These are phyloP conservation scores for Globisporangium takayamanum DNA, from an alignment of 352 stramenopile genomes.

Conservation along the genomic window DNA sequence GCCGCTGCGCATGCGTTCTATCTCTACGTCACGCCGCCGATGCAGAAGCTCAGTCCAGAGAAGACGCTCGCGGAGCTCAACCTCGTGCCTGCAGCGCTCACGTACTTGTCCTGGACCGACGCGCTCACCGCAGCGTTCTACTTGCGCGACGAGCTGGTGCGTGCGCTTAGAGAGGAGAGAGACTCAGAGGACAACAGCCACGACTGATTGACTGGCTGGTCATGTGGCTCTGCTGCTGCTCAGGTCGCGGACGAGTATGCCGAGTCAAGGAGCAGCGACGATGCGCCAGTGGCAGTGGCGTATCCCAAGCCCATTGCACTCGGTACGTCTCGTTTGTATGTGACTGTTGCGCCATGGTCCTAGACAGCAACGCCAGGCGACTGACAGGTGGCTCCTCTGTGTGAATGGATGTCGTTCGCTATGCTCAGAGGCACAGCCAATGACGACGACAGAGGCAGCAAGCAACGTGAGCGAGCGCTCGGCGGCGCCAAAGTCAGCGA, in stretches of 20 bases:
- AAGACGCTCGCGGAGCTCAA: slow-evolving; percentile 66
- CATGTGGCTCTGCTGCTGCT: background rate
- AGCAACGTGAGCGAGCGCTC: slow-evolving; percentile 12
- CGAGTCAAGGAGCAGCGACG: slow-evolving; percentile 32
- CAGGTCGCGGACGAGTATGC: slow-evolving; percentile 29
- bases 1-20: slow-evolving; percentile 39
- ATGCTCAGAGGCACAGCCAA: slow-evolving; percentile 20
- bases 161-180: background rate
- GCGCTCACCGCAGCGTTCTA: slow-evolving; percentile 31
- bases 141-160: slow-evolving; percentile 52
- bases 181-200: background rate
- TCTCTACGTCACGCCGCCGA: slow-evolving; percentile 75
- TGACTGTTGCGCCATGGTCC: background rate
- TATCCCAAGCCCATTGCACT: slow-evolving; percentile 48
- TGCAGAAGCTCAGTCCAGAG: slow-evolving; percentile 42
- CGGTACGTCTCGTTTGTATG: slow-evolving; percentile 13
- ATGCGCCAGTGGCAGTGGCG: slow-evolving; percentile 16
- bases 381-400: background rate
- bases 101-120: slow-evolving; percentile 70
- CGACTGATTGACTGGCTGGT: background rate
- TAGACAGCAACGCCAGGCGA: background rate
- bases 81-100: slow-evolving; percentile 69
- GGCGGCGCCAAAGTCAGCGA: slow-evolving; percentile 26
- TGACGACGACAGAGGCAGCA: slow-evolving; percentile 7
- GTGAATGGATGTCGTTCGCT: background rate